Percentiles rank a stretch among this genome's conserved stretches.
Evolutionary conservation across 305 asterid genomes (phyloP).

Genomic region (Solanum chacoense): DNA sequence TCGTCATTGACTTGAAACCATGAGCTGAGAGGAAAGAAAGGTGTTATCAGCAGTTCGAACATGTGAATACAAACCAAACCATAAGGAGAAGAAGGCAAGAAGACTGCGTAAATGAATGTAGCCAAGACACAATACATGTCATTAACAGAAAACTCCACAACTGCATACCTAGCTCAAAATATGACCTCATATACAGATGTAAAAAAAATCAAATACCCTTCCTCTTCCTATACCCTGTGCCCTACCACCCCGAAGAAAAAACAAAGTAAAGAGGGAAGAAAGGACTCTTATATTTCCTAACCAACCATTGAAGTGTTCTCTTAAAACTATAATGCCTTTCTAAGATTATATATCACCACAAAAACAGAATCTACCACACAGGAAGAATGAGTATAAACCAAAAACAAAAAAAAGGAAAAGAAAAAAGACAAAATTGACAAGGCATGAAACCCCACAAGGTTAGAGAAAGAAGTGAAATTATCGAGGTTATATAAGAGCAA

Average conservation of each 20-base stretch:
- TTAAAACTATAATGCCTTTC: background rate
- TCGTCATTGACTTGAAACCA: slow-evolving; percentile 95
- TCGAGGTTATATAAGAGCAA: background rate
- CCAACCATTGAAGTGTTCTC: background rate
- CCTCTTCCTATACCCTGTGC: background rate
- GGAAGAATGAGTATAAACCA: background rate
- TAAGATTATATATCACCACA: background rate
- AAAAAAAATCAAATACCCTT: background rate
- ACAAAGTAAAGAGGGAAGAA: background rate
- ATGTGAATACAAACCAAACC: background rate
- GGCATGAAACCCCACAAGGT: background rate
- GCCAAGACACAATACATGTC: background rate
- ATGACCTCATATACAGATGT: background rate
- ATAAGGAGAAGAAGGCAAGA: background rate
- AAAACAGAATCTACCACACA: background rate
- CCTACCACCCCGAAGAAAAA: background rate
- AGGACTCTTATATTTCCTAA: background rate
- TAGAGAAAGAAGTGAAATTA: background rate
- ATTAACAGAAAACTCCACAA: background rate
- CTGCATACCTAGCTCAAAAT: background rate
- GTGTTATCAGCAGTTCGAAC: background rate
- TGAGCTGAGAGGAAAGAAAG: slow-evolving; percentile 55
- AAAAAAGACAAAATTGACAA: background rate
- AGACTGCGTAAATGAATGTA: background rate
- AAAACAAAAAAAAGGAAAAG: background rate